Evolutionary conservation across 208 protist genomes (phyloP), one percentile per base, ranked within the genome.

Genomic region (Porcisia deanei): DNA sequence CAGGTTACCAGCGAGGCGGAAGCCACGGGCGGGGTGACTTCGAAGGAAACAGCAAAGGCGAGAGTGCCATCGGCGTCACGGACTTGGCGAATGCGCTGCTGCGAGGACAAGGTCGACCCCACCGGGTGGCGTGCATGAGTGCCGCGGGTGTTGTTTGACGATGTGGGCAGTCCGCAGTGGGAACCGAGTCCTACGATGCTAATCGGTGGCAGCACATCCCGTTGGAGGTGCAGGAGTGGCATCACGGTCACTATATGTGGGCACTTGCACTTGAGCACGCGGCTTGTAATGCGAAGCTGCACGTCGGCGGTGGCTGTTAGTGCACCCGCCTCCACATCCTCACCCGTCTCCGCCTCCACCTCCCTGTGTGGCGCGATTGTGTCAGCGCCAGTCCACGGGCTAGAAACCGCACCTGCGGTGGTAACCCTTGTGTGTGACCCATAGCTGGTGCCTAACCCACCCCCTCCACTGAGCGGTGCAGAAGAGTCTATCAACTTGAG

Each of bases 181-280:
- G 91, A 60, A 7, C 93, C 93, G 49, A 91, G 66, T 5, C 91
- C 93, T 37, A 88, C 59, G 30, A 97, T 84, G 43, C 59, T 49
- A 8, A 97, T 74, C 3, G 85, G 85, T 34, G 88, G 86, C 57
- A 97, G 75, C 34, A 60, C 59, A 69, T 97, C 93, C 12, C 71
- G 79, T 34, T 73, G 69, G 53, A 91, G 60, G 60, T 79, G 84
- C 64, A 97, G 85, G 4, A 91, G 75, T 47, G 93, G 93, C 88
- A 91, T 92, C 39, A 96, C 93, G 0, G 87, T 86, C 66, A 97
- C 76, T 5, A 89, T 96, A 83, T 95, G 93, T 20, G 93, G 93
- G 71, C 93, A 97, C 84, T 97, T 97, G 82, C 93, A 97, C 79
- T 94, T 93, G 43, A 97, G 83, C 14, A 94, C 91, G 34, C 68